A percentile compares a stretch with the other conserved stretches of the same genome.
Conservation (phyloP, 73 alveolate species). For the Durusdinium trenchii region DNA sequence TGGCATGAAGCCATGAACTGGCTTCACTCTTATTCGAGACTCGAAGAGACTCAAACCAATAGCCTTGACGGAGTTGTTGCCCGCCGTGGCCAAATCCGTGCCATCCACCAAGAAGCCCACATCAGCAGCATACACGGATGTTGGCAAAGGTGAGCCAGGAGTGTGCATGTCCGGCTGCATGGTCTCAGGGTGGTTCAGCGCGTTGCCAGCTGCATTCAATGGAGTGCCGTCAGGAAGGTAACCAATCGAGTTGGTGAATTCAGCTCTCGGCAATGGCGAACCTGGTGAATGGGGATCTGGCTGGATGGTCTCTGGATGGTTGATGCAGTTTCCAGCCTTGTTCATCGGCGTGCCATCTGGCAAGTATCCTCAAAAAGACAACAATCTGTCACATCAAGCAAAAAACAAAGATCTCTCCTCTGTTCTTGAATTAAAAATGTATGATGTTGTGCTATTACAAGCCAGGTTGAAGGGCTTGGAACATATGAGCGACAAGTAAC, state of each 20-base stretch:
- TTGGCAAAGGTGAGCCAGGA: conserved; percentile 48
- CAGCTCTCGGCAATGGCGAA: conserved; percentile 46
- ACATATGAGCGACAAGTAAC: background rate
- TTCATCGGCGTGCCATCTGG: conserved; percentile 65
- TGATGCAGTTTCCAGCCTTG: conserved; percentile 47
- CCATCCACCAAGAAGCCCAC: conserved; percentile 35
- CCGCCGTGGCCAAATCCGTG: background rate
- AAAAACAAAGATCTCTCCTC: background rate
- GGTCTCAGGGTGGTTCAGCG: conserved; percentile 52
- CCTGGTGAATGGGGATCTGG: conserved; percentile 54
- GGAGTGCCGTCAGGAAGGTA: conserved; percentile 54
- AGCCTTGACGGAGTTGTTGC: conserved; percentile 25
- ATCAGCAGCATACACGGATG: conserved; percentile 14
- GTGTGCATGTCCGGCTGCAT: conserved; percentile 50
- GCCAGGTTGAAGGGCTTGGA: background rate
- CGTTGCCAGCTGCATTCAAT: conserved; percentile 37
- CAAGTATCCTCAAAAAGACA: background rate
- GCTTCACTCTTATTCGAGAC: no score
- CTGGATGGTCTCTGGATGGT: conserved; percentile 50
- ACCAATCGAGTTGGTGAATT: conserved; percentile 13
- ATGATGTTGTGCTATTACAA: background rate
- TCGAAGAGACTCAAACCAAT: no score
- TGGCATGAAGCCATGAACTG: no score
- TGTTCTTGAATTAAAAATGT: no score
- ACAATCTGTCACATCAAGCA: background rate